A percentile compares a stretch with the other conserved stretches of the same genome.
Conservation (phyloP, 2,329 filamentous ascomycete species). For the Monosporascus sp. region DNA sequence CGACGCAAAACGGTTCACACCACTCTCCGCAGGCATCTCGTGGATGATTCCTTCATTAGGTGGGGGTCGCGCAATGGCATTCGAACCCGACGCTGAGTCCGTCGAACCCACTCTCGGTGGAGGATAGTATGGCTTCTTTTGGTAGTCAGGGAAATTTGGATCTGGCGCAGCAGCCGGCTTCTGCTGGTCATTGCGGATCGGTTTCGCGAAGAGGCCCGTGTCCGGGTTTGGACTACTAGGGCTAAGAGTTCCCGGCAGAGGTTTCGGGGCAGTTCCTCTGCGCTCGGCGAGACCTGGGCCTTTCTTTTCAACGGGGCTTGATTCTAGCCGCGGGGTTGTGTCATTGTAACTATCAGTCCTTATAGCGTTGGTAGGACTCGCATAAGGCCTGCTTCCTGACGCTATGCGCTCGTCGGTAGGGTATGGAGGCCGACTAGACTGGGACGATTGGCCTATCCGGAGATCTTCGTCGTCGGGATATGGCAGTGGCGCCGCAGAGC, state of each 20-base stretch:
- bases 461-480: slow-evolving; percentile 68
- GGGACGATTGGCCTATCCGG: slow-evolving; percentile 35
- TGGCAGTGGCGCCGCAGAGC: slow-evolving; percentile 61
- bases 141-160: slow-evolving; percentile 43
- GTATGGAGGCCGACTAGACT: slow-evolving; percentile 37
- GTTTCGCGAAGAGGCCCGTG: slow-evolving; percentile 73
- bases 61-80: slow-evolving; percentile 27
- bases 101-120: slow-evolving; percentile 41
- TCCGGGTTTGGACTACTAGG: slow-evolving; percentile 71
- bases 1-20: slow-evolving; percentile 63
- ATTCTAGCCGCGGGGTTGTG: slow-evolving; percentile 49
- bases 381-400: slow-evolving; percentile 29
- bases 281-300: slow-evolving; percentile 70
- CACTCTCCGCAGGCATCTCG: slow-evolving; percentile 38
- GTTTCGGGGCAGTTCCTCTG: slow-evolving; percentile 74
- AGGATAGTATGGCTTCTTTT: slow-evolving; percentile 56
- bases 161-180: slow-evolving; percentile 34
- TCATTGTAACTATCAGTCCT: slow-evolving; percentile 42
- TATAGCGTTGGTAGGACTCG: slow-evolving; percentile 26
- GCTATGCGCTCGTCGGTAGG: slow-evolving; percentile 34
- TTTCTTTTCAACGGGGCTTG: slow-evolving; percentile 51
- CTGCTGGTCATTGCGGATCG: slow-evolving; percentile 42
- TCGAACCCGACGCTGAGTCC: slow-evolving; percentile 25
- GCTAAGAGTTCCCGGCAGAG: slow-evolving; percentile 59
- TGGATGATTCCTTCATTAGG: slow-evolving; percentile 26